Conservation (phyloP, 2,329 filamentous ascomycete genomes). For the Clonostachys rhizophaga region DNA sequence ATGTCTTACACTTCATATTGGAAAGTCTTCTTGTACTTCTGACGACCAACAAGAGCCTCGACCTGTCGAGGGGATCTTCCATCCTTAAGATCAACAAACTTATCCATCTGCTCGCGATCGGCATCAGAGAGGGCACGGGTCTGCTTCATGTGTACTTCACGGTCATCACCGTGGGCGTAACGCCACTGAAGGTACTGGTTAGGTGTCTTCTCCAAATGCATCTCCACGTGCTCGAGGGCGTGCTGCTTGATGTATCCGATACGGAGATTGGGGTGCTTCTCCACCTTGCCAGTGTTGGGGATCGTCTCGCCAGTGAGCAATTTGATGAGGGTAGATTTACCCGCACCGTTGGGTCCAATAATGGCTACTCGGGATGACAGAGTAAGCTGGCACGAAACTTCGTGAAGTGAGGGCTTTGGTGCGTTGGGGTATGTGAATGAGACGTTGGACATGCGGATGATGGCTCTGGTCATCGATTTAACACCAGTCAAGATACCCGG, state of each 20-base stretch:
- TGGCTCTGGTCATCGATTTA: constrained; percentile 90
- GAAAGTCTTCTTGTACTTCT: constrained; percentile 99
- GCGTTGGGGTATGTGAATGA: constrained; percentile 92
- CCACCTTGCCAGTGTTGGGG: constrained; percentile 78
- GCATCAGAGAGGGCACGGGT: constrained; percentile 83
- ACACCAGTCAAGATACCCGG: constrained; percentile 92
- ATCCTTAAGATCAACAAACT: constrained; percentile 77
- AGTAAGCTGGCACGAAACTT: constrained; percentile 82
- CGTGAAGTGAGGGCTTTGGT: constrained; percentile 78
- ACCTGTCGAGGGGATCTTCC: constrained; percentile 74
- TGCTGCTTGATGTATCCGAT: constrained; percentile 99
- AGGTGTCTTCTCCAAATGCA: constrained; percentile 98
- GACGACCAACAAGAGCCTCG: constrained; percentile 87
- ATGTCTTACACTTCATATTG: constrained; percentile 83
- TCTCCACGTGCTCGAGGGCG: constrained; percentile 97
- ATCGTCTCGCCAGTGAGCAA: constrained; percentile 89
- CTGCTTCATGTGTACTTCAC: constrained; percentile 96
- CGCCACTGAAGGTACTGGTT: constrained; percentile 99
- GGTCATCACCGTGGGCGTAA: constrained; percentile 94
- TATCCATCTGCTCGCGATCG: constrained; percentile 89
- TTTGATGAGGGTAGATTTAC: constrained; percentile 98
- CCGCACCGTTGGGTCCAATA: constrained; percentile 95
- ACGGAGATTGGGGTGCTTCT: constrained; percentile 97
- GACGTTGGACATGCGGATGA: constrained; percentile 90
- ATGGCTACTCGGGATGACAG: constrained; percentile 93